Base-by-base conservation (phyloP, 2,329 filamentous ascomycete species). In the Epicoccum sorghinum region DNA sequence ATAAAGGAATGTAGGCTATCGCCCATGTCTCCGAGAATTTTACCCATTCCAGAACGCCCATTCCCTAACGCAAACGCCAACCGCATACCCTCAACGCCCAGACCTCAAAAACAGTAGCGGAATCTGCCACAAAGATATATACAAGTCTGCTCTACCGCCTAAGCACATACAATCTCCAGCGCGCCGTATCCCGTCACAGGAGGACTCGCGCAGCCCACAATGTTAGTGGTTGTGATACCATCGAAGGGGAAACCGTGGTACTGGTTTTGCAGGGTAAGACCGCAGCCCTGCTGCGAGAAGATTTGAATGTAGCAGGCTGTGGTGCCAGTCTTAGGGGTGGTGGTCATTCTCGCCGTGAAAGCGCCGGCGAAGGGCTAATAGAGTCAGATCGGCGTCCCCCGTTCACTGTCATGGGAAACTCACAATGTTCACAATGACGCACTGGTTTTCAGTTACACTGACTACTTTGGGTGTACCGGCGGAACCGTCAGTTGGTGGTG, bases 261-360 rank as follows among this genome's bases (percentile, higher is more conserved):
- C n/a, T 45, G 38, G 12, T 55, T 55, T 8, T 48, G 45, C 29
- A 50, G 23, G 22, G 52, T 55, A 5, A 55, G 27, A 12, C 45
- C 40, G 30, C 46, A 55, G 29, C 46, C 40, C n/a, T 43, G 37
- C 14, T 55, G 52, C 1, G 25, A 18, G 41, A 45, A 50, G 13
- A 50, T 45, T 18, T 46, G 41, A 12, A 55, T 46, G 12, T 46
- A 49, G n/a, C 46, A 50, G 5, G 46, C 46, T 7, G 36, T 12
- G 2, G 52, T 25, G 9, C 52, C 46, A 1, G 40, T 55, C 35
- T 55, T 50, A 7, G 46, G 45, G 2, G 25, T 36, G 0, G 45
- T 27, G 1, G 46, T 49, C 46, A 55, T 33, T 3, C 14, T 25
- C 4, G 51, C 44, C 14, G 51, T 54, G 14, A 50, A 43, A 5